Percentiles rank a stretch among this genome's conserved stretches.
Evolutionary conservation across 2,329 filamentous ascomycete species (phyloP).

Genomic region (Fusarium pseudonygamai): DNA sequence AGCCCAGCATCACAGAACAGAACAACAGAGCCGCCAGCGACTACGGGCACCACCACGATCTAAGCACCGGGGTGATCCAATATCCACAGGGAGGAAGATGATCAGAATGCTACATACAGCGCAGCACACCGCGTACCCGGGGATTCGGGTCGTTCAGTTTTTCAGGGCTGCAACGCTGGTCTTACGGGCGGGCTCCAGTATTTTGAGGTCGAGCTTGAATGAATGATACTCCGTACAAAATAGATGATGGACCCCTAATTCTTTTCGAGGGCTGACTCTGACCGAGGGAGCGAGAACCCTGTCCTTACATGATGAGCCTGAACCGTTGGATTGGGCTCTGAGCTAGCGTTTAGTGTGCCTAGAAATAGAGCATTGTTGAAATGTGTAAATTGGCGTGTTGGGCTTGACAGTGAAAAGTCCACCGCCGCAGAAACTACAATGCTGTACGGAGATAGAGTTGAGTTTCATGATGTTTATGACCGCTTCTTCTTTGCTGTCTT

Average conservation of each 20-base stretch:
- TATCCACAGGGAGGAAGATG: conserved; percentile 6
- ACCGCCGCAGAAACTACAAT: not conserved
- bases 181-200: conserved; percentile 20
- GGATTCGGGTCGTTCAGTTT: conserved; percentile 27
- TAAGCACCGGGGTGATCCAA: conserved; percentile 12
- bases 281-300: conserved; percentile 17
- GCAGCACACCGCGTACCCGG: conserved; percentile 30
- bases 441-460: not conserved
- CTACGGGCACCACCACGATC: conserved; percentile 11
- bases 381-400: not conserved
- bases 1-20: not conserved
- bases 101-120: not conserved
- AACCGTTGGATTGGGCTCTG: conserved; percentile 39
- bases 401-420: not conserved
- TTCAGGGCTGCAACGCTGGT: conserved; percentile 24
- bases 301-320: conserved; percentile 40
- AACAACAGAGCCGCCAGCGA: conserved; percentile 23
- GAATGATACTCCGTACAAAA: not conserved
- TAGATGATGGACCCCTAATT: conserved; percentile 26
- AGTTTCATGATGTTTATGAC: not conserved
- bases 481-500: conserved; percentile 12
- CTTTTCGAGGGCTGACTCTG: conserved; percentile 12
- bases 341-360: conserved; percentile 13
- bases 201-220: not conserved
- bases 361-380: conserved; percentile 14